Conservation (phyloP, 2,329 filamentous ascomycete species). For the Ceratocystis lukuohia region DNA sequence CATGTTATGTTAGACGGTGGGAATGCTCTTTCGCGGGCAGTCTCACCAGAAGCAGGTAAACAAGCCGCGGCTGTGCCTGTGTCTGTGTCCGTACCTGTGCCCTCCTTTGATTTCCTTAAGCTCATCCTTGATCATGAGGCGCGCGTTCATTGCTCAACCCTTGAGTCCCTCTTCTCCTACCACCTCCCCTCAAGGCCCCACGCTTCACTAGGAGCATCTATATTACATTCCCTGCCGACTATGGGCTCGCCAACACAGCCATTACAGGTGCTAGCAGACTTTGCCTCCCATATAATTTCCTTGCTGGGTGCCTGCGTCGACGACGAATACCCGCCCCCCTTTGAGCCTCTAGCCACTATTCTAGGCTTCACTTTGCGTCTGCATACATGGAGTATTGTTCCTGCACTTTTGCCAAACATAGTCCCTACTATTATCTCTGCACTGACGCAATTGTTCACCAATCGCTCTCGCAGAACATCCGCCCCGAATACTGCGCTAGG, state of each 20-base stretch:
- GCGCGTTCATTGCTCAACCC: slow-evolving; percentile 44
- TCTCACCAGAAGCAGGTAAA: background rate
- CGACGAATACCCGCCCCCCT: slow-evolving; percentile 49
- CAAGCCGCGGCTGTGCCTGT: background rate
- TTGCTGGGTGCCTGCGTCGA: slow-evolving; percentile 56
- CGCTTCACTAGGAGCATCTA: slow-evolving; percentile 47
- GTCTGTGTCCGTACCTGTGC: slow-evolving; percentile 1
- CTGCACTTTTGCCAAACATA: slow-evolving; percentile 44
- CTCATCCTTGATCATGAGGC: slow-evolving; percentile 50
- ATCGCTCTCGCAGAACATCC: background rate
- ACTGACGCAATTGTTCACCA: slow-evolving; percentile 8
- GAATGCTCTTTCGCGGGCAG: background rate
- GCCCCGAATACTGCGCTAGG: background rate
- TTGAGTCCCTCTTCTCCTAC: slow-evolving; percentile 54
- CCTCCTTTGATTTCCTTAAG: slow-evolving; percentile 35
- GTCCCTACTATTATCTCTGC: slow-evolving; percentile 27
- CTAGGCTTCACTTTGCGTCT: slow-evolving; percentile 50
- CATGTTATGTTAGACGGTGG: background rate
- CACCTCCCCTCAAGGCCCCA: slow-evolving; percentile 21
- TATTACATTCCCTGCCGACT: slow-evolving; percentile 52
- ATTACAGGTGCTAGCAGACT: slow-evolving; percentile 46
- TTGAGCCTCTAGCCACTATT: slow-evolving; percentile 52
- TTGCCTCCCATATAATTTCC: slow-evolving; percentile 49
- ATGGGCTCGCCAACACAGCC: slow-evolving; percentile 38
- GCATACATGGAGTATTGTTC: slow-evolving; percentile 45